Evolutionary conservation across 2,329 filamentous ascomycete species (phyloP).

Genomic region (Gliomastix tumulicola): DNA sequence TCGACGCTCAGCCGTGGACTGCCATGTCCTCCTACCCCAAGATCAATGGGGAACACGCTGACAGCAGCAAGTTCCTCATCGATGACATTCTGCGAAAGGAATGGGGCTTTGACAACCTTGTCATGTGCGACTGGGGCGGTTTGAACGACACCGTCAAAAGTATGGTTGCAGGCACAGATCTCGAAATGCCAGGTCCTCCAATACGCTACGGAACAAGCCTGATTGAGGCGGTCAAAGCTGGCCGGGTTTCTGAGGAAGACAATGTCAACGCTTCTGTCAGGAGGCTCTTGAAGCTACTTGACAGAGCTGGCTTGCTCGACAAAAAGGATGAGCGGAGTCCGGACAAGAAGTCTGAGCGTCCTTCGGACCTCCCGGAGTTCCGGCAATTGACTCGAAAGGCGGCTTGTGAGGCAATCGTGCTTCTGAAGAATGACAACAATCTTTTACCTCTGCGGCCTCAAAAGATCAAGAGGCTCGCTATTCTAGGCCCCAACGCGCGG

Average conservation of each 20-base stretch:
- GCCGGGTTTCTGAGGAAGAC: background rate
- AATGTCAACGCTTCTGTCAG: background rate
- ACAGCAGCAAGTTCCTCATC: conserved; percentile 25
- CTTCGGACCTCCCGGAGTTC: background rate
- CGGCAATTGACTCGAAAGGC: conserved; percentile 51
- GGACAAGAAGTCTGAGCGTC: background rate
- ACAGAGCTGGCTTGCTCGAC: background rate
- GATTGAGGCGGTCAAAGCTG: conserved; percentile 8
- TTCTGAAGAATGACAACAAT: conserved; percentile 19
- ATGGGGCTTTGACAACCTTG: conserved; percentile 32
- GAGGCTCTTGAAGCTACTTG: background rate
- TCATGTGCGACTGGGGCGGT: conserved; percentile 35
- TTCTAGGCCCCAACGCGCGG: conserved; percentile 1
- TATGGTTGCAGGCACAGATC: conserved; percentile 12
- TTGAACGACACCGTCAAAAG: conserved; percentile 17
- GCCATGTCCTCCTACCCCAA: conserved; percentile 21
- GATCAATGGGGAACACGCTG: conserved; percentile 32
- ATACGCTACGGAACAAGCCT: conserved; percentile 6
- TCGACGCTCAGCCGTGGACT: conserved; percentile 18
- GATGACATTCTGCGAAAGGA: conserved; percentile 26
- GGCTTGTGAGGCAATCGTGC: conserved; percentile 54
- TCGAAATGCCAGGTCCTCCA: conserved; percentile 21
- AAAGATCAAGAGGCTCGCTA: background rate
- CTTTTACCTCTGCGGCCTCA: conserved; percentile 27
- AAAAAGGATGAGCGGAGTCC: conserved; percentile 4